Evolutionary conservation across 192 early-diverging fungal species (phyloP).

Genomic region (Backusella sp.): DNA sequence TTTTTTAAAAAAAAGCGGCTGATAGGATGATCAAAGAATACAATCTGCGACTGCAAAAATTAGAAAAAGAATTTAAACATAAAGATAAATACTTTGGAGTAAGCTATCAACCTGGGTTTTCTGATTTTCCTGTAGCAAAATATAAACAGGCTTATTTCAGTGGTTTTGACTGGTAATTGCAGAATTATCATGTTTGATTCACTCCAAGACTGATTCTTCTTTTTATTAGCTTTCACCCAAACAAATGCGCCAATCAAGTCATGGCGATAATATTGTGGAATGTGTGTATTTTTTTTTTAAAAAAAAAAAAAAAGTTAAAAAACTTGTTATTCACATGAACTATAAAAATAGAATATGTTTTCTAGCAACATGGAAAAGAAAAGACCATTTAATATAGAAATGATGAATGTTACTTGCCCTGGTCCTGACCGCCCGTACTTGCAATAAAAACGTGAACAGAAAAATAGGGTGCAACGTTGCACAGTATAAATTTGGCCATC

Average conservation of each 20-base stretch:
- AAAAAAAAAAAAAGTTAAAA: not conserved
- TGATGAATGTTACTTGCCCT: constrained; percentile 44
- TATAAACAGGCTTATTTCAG: constrained; percentile 52
- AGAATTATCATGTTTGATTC: not conserved
- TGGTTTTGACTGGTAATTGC: constrained; percentile 48
- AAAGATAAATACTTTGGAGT: constrained; percentile 36
- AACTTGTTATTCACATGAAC: not conserved
- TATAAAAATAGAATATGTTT: constrained; percentile 44
- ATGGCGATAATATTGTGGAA: constrained; percentile 56
- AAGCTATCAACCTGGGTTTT: constrained; percentile 45
- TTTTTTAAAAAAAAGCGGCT: constrained; percentile 20
- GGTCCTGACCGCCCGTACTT: constrained; percentile 33
- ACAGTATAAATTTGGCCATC: not conserved
- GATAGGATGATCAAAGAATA: constrained; percentile 33
- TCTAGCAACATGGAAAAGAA: constrained; percentile 34
- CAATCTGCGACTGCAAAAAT: constrained; percentile 28
- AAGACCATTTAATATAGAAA: constrained; percentile 27
- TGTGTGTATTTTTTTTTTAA: constrained; percentile 30
- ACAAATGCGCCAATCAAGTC: constrained; percentile 53
- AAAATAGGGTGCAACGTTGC: not conserved
- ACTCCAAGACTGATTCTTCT: not conserved
- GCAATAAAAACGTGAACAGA: constrained; percentile 23
- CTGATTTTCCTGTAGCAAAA: constrained; percentile 40
- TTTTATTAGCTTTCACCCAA: constrained; percentile 51
- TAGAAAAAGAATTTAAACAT: constrained; percentile 28